These are phyloP conservation scores for Ophiostoma perfectum DNA, from an alignment of 2,329 filamentous ascomycete genomes.

Conservation along the genomic window DNA sequence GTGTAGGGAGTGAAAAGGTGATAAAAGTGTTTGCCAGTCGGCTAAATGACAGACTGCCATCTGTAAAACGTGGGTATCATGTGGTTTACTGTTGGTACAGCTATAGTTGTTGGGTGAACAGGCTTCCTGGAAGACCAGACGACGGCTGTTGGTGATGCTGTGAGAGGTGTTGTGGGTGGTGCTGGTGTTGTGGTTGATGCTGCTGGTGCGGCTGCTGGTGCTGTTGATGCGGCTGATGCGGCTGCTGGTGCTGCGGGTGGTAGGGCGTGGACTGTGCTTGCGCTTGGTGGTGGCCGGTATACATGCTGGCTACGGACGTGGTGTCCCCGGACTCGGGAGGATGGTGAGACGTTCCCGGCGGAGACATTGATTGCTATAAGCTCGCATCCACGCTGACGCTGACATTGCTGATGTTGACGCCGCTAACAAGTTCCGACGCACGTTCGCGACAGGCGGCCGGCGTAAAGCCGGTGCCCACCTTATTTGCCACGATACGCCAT, in stretches of 20 bases:
- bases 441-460: slow-evolving; percentile 82
- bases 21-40: not conserved
- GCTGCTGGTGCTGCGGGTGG: slow-evolving; percentile 23
- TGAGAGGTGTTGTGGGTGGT: slow-evolving; percentile 10
- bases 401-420: slow-evolving; percentile 28
- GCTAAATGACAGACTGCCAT: not conserved
- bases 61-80: not conserved
- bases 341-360: slow-evolving; percentile 35
- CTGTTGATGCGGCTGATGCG: slow-evolving; percentile 12
- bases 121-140: slow-evolving; percentile 11
- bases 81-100: not conserved
- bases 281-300: slow-evolving; percentile 29
- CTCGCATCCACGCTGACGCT: not conserved
- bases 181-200: slow-evolving; percentile 16
- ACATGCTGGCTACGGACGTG: slow-evolving; percentile 31
- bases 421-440: slow-evolving; percentile 56
- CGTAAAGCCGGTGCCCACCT: slow-evolving; percentile 85
- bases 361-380: slow-evolving; percentile 54
- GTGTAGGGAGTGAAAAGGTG: not conserved
- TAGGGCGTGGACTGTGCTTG: slow-evolving; percentile 28
- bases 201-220: slow-evolving; percentile 17
- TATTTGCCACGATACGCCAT: slow-evolving; percentile 86
- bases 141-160: slow-evolving; percentile 20
- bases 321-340: slow-evolving; percentile 45
- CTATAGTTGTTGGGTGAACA: slow-evolving; percentile 11